Evolutionary conservation across 805 yeast species (phyloP), one percentile per base, ranked within the genome.

Genomic region (Pichia sporocuriosa): DNA sequence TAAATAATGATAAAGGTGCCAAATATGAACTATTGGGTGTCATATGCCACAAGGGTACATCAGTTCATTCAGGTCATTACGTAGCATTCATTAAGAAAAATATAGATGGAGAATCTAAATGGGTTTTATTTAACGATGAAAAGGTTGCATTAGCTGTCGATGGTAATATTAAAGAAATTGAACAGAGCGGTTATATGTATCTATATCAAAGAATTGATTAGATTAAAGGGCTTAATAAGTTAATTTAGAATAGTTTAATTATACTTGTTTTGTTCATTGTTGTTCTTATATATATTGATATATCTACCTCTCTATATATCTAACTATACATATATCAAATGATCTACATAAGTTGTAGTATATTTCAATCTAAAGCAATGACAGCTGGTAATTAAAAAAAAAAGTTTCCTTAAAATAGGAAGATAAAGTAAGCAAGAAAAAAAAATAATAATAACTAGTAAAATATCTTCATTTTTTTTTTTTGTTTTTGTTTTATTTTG

Each of bases 1-100:
- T 6, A 4, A 25, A 20, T 6, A 11, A 6, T 5, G 23, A 25
- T 15, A 9, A 12, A 3, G 34, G 21, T 30, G 25, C 30, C 6
- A 35, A 30, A 5, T 87, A 81, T 55, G 47, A 52, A 4, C 60
- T 89, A 36, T 67, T 71, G 33, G 82, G 83, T 0, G 81, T 84
- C 5, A 69, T 89, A 13, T 87, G 96, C 57, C 97, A 88, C 60
- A 89, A 88, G 59, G 97, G 97, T 7, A 69, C 78, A 2, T 82
- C 95, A 11, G 82, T 86, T 1, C 96, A 89, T 51, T 84, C 95
- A 0, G 96, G 96, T 1, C 97, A 88, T 59, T 88, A 88, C 59
- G 96, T 89, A 31, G 84, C 81, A 1, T 88, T 83, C 53, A 67
- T 84, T 25, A 72, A 68, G 42, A 73, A 75, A 45, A 43, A 61